Base-by-base conservation (phyloP, 2,329 filamentous ascomycete genomes). In the Thielaviopsis punctulata region DNA sequence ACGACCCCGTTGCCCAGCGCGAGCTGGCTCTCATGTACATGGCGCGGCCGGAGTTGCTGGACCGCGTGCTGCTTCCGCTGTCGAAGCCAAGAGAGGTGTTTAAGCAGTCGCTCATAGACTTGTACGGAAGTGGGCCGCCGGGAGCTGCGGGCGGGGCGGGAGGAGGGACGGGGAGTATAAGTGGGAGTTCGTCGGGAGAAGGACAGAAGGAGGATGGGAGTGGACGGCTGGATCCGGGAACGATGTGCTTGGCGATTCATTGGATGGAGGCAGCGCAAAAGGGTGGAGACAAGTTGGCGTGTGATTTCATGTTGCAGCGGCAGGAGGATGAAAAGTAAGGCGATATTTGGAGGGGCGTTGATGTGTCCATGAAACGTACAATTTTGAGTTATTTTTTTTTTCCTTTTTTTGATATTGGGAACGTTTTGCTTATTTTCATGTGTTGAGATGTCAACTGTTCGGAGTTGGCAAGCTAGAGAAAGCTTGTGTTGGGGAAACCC, bases 21-120 rank as follows among this genome's bases (percentile, higher is more conserved):
- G 92, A 98, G 67, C 75, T 98, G 15, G 92, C 86, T 1, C 84
- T 95, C 56, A 84, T 96, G 60, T 96, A 95, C 64, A 76, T 98
- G 39, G 92, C 87, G 0, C 84, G 94, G 59, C 89, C 92, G 0
- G 87, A 95, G 63, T 76, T 92, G 15, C 79, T 95, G 12, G 76
- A 79, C 58, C 77, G 86, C 22, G 84, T 87, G 8, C 87, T 88
- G 0, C 71, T 93, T 43, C 92, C 92, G 1, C 74, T 96, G 49
- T 86, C 85, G 15, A 84, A 84, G 61, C 85, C 88, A 0, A 75
- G 82, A 22, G 88, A 95, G 61, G 88, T 93, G 0, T 96, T 96
- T 70, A 92, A 90, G 66, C 83, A 84, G 59, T 79, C 87, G 52
- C 79, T 92, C 59, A 86, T 93, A 74, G 85, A 84, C 54, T 76